Evolutionary conservation across 2,329 filamentous ascomycete species (phyloP), one percentile per base, ranked within the genome.

Genomic region (Sporothrix euskadiensis): DNA sequence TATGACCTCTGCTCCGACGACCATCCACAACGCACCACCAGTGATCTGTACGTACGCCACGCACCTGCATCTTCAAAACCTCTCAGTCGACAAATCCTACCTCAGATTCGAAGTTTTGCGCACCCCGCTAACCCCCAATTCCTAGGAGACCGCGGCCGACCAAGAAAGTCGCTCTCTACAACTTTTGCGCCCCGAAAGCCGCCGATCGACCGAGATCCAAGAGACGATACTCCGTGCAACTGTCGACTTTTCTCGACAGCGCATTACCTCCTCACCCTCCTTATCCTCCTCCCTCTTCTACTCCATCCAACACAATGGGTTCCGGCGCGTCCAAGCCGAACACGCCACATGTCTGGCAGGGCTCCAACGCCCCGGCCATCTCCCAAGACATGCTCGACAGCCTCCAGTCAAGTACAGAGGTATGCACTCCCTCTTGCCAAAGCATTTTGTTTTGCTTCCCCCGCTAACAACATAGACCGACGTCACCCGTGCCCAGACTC

Each of bases 401-500:
- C 75, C 87, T 98, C 75, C 93, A 97, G 82, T 88, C 89, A 75
- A 97, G 90, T 85, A 88, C 91, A 78, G 94, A 98, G 89, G 94
- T 97, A 88, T 79, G 84, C n/a, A 1, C n/a, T 39, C 35, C 68
- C 59, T 30, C 39, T 49, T 39, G 52, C 3, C 12, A 6, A 49
- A 44, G 61, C 71, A 57, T 47, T 26, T 35, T 71, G 56, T 16
- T 41, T 49, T 22, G 12, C 26, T n/a, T 22, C n/a, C 32, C 44
- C 5, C 69, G 12, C 32, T 35, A 39, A 41, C 10, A 8, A 59
- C 30, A 22, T 19, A 98, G 95, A 95, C 92, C 83, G 94, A 98
- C 84, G 90, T 91, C 74, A 94, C 94, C 77, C 94, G 95, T 81
- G 88, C 91, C 79, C 93, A 93, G 83, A 86, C 91, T 80, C 85